Percentiles rank a stretch among this genome's conserved stretches.
phyloP scores from a whole-genome alignment of 2,329 filamentous ascomycete species.

The Fusarium liriodendri region DNA sequence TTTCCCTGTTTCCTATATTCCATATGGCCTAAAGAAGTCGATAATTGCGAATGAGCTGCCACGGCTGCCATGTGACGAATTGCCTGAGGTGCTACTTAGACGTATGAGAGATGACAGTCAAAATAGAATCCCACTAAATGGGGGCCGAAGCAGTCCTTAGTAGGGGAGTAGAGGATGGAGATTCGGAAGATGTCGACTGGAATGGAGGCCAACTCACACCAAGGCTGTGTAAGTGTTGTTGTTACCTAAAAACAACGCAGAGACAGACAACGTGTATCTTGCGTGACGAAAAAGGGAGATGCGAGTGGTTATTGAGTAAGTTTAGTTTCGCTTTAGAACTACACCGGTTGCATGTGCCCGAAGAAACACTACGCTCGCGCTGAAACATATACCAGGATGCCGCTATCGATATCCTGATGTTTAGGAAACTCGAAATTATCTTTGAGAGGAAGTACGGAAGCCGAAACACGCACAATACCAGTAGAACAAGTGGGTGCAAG shows the following conservation, averaged over 20 bases:
- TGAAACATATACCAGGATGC: background rate
- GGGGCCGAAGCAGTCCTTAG: background rate
- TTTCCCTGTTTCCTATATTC: background rate
- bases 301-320: background rate
- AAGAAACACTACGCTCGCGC: background rate
- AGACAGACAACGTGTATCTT: background rate
- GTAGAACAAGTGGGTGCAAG: background rate
- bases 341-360: background rate
- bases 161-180: background rate
- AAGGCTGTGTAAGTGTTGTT: background rate
- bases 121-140: background rate
- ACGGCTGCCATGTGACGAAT: background rate
- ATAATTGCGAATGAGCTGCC: background rate
- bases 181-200: background rate
- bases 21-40: background rate
- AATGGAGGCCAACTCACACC: background rate
- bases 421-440: background rate
- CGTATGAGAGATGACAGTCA: background rate
- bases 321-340: background rate
- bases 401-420: background rate
- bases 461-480: background rate
- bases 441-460: background rate
- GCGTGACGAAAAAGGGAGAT: background rate
- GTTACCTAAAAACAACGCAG: background rate
- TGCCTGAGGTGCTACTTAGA: background rate